Percentiles rank a stretch among this genome's conserved stretches.
These are phyloP conservation scores for Saprolegnia diclina DNA, from an alignment of 352 stramenopile species.

Conservation along the genomic window DNA sequence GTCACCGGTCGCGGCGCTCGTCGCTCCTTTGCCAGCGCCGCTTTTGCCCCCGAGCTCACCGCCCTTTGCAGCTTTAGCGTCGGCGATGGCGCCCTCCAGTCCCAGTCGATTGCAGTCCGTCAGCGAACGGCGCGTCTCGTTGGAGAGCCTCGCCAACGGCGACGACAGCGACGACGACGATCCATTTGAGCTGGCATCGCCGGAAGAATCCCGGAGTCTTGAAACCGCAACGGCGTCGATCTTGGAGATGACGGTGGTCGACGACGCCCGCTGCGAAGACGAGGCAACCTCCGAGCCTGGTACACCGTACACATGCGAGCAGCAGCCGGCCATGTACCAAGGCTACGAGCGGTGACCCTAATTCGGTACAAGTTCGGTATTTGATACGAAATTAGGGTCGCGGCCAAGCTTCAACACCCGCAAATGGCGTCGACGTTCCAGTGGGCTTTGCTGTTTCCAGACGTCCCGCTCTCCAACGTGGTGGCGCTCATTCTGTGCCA, in stretches of 20 bases:
- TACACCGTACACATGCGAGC: slow-evolving; percentile 7
- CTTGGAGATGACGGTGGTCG: neutral
- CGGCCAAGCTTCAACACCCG: slow-evolving; percentile 48
- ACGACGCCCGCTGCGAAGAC: neutral
- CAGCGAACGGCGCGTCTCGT: no score
- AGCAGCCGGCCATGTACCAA: slow-evolving; percentile 10
- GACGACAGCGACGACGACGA: neutral
- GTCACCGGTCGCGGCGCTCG: no score
- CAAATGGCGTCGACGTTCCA: slow-evolving; percentile 42
- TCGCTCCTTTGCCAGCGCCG: no score
- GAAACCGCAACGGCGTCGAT: neutral
- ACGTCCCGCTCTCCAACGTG: slow-evolving; percentile 52
- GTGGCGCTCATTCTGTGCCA: slow-evolving; percentile 54
- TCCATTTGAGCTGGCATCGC: neutral
- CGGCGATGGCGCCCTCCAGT: no score
- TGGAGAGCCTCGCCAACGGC: no score
- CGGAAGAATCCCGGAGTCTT: neutral
- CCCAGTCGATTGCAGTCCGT: no score
- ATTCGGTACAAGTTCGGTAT: neutral
- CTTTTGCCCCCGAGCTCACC: no score
- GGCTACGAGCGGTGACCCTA: neutral
- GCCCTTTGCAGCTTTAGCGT: no score
- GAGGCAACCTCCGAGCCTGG: neutral
- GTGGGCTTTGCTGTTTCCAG: slow-evolving; percentile 46
- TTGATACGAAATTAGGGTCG: slow-evolving; percentile 27